These are phyloP conservation scores for Stentor roeselii DNA, from an alignment of 73 alveolate genomes.

Conservation along the genomic window DNA sequence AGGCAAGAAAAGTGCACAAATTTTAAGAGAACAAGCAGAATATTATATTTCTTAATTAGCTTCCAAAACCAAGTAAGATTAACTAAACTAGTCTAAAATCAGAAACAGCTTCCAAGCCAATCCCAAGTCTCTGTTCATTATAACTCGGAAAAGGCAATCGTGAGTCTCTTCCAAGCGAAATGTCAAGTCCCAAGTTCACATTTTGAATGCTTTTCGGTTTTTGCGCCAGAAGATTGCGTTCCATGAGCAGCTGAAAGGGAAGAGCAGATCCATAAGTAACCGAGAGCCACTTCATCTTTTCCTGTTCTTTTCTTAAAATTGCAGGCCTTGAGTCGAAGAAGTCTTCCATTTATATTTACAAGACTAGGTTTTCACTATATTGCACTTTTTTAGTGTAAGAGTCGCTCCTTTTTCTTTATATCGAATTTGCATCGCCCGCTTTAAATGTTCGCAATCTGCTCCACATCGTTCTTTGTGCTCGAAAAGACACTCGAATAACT, in stretches of 20 bases:
- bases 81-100: too few species aligned
- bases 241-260: conserved; percentile 3
- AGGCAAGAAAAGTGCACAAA: conserved; percentile 95
- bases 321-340: background rate
- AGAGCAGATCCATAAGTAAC: conserved; percentile 13
- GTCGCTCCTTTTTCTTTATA: too few species aligned
- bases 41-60: conserved; percentile 84
- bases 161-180: background rate
- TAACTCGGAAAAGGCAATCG: background rate
- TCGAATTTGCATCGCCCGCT: too few species aligned
- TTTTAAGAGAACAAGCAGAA: conserved; percentile 94
- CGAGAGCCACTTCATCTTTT: background rate
- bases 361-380: background rate
- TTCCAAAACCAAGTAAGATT: too few species aligned
- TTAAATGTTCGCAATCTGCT: too few species aligned
- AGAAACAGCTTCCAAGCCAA: too few species aligned
- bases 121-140: background rate
- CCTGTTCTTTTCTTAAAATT: conserved; percentile 15
- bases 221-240: conserved; percentile 7
- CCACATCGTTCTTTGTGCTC: too few species aligned
- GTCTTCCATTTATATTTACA: conserved; percentile 13
- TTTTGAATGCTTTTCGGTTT: background rate
- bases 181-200: background rate
- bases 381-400: too few species aligned
- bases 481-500: too few species aligned